These are phyloP conservation scores for Trichoderma cornu-damae DNA, from an alignment of 2,329 filamentous ascomycete species.

Conservation along the genomic window DNA sequence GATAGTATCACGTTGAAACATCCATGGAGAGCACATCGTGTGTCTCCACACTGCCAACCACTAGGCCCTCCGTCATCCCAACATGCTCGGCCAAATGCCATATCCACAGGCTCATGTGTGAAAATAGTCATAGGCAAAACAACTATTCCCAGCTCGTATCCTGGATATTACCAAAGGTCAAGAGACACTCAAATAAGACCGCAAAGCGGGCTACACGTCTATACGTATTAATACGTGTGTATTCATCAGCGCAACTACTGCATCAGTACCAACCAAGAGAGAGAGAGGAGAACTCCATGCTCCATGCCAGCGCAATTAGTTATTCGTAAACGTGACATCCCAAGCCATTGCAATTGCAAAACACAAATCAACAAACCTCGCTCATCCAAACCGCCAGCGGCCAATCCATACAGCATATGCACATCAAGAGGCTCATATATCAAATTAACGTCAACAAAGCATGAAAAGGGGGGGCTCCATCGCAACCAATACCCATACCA, in stretches of 20 bases:
- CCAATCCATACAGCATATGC: neutral
- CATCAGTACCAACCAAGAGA: too few relatives aligned
- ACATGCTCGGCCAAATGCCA: too few relatives aligned
- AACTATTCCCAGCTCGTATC: neutral
- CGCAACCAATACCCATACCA: neutral
- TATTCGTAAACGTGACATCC: neutral
- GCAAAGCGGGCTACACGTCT: too few relatives aligned
- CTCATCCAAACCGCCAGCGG: neutral
- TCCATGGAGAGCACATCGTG: too few relatives aligned
- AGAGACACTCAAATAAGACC: neutral
- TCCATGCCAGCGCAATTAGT: neutral
- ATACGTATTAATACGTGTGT: neutral
- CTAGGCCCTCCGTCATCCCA: too few relatives aligned
- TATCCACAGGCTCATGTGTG: too few relatives aligned
- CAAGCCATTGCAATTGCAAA: neutral
- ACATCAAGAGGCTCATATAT: neutral
- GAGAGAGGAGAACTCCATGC: neutral
- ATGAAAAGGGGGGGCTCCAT: too few relatives aligned
- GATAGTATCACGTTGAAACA: too few relatives aligned
- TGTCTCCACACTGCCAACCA: too few relatives aligned
- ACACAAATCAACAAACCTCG: neutral
- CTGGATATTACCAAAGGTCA: neutral
- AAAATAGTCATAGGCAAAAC: too few relatives aligned
- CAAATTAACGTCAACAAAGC: neutral
- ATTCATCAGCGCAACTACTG: neutral